A percentile compares a stretch with the other conserved stretches of the same genome.
These are phyloP conservation scores for Syncephalis plumigaleata DNA, from an alignment of 371 early-diverging fungal species.

Conservation along the genomic window DNA sequence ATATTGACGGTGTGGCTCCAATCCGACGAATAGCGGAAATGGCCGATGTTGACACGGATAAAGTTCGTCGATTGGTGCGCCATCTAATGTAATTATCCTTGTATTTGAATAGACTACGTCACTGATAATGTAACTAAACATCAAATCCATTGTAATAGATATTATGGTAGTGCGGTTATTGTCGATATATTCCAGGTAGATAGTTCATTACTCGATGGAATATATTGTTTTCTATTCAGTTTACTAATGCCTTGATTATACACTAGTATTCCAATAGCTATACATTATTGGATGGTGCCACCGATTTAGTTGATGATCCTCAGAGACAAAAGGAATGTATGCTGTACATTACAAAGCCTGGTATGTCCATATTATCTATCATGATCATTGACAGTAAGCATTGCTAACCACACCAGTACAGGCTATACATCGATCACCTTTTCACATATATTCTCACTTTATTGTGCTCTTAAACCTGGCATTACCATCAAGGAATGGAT, in stretches of 20 bases:
- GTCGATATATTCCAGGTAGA: constrained; percentile 67
- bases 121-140: too few relatives aligned
- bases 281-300: constrained; percentile 40
- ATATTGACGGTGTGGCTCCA: constrained; percentile 59
- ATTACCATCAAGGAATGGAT: constrained; percentile 56
- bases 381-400: not conserved
- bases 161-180: constrained; percentile 66
- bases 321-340: constrained; percentile 46
- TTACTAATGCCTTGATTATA: not conserved
- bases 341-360: constrained; percentile 36
- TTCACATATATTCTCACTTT: constrained; percentile 46
- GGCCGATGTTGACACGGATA: constrained; percentile 52
- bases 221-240: constrained; percentile 1
- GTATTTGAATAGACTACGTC: too few relatives aligned
- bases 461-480: constrained; percentile 55
- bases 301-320: constrained; percentile 34
- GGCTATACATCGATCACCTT: constrained; percentile 26
- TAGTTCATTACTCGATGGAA: not conserved
- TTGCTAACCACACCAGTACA: constrained; percentile 9
- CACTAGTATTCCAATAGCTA: constrained; percentile 70
- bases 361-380: constrained; percentile 13
- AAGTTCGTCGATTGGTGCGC: constrained; percentile 56
- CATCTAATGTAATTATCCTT: constrained; percentile 45
- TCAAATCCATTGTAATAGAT: too few relatives aligned
- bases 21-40: constrained; percentile 55